Percentiles rank a stretch among this genome's conserved stretches.
phyloP scores from a whole-genome alignment of 73 alveolate species.

The Paramecium octaurelia region DNA sequence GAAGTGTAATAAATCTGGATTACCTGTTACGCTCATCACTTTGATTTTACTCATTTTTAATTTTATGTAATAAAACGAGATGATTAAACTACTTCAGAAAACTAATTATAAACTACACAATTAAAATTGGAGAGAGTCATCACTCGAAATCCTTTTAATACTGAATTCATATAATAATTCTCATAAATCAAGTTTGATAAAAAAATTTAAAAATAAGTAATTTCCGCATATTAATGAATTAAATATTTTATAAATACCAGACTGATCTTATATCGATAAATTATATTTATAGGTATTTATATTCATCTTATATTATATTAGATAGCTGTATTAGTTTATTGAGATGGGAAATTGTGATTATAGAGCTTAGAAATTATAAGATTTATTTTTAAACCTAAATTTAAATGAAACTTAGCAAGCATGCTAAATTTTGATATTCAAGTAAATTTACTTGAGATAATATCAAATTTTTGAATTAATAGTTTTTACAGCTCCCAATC shows the following conservation, averaged over 20 bases:
- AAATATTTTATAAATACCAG: neutral
- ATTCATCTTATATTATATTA: too few species aligned
- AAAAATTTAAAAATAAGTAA: neutral
- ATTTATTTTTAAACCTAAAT: too few species aligned
- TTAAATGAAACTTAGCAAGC: too few species aligned
- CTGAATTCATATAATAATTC: neutral
- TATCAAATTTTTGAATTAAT: too few species aligned
- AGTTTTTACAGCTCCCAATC: too few species aligned
- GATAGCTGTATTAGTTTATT: too few species aligned
- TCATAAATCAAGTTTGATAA: neutral
- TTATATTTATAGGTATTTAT: neutral
- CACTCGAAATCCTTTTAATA: neutral
- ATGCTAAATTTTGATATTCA: too few species aligned
- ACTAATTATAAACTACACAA: neutral
- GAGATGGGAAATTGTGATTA: too few species aligned
- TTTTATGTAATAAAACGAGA: neutral
- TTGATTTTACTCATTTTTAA: conserved; percentile 36
- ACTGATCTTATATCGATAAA: neutral
- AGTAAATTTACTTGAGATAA: too few species aligned
- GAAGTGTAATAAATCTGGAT: conserved; percentile 31
- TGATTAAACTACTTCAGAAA: neutral
- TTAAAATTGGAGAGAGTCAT: neutral
- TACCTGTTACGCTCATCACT: conserved; percentile 34
- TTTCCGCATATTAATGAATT: neutral
- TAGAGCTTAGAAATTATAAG: too few species aligned